Percentiles rank a stretch among this genome's conserved stretches.
Conservation (phyloP, 2,329 filamentous ascomycete genomes). For the Sclerotinia spermophila region DNA sequence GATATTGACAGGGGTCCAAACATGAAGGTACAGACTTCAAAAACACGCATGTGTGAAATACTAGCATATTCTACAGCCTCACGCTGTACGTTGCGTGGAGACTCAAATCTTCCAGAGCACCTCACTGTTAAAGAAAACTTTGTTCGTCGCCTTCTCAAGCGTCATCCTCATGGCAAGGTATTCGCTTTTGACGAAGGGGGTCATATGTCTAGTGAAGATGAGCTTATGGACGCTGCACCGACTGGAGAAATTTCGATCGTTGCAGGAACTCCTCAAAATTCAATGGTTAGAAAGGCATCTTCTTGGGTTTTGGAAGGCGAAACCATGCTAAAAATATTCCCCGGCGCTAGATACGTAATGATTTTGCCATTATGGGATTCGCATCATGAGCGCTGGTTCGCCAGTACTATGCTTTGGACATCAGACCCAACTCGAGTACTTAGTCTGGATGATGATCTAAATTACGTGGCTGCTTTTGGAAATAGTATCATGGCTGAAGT, state of each 20-base stretch:
- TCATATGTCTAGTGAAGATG: conserved; percentile 18
- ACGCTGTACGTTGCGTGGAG: conserved; percentile 8
- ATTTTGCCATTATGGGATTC: conserved; percentile 48
- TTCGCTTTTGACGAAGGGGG: conserved; percentile 32
- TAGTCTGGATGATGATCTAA: conserved; percentile 37
- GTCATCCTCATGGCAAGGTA: conserved; percentile 33
- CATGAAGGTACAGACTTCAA: neutral
- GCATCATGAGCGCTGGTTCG: conserved; percentile 43
- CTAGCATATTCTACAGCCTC: conserved; percentile 30
- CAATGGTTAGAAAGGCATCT: neutral
- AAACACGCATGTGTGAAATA: conserved; percentile 24
- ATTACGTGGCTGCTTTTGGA: conserved; percentile 41
- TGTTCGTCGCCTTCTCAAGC: conserved; percentile 16
- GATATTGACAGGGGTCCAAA: neutral
- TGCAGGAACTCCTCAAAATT: neutral
- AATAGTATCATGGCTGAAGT: conserved; percentile 52
- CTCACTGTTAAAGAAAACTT: conserved; percentile 9
- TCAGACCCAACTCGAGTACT: conserved; percentile 39
- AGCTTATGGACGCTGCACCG: neutral
- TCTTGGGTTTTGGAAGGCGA: conserved; percentile 3
- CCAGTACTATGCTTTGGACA: conserved; percentile 48
- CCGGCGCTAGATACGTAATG: conserved; percentile 44
- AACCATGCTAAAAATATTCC: conserved; percentile 31
- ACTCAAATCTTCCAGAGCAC: conserved; percentile 23
- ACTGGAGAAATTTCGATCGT: neutral